Evolutionary conservation across 331 rosid species (phyloP).

Genomic region (Dryas integrifolia): DNA sequence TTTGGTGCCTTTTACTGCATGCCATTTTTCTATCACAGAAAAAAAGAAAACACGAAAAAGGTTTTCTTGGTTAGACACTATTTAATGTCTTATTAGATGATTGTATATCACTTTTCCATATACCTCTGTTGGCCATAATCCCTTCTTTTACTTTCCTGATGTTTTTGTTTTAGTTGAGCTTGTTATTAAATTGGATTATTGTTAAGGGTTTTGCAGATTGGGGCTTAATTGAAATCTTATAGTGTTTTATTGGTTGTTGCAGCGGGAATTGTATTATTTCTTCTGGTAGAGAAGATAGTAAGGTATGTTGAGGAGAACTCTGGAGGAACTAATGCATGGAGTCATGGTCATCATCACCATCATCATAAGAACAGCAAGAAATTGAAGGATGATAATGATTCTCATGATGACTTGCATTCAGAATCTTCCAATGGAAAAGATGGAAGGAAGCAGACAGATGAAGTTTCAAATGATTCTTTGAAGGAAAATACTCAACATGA

Average conservation of each 20-base stretch:
- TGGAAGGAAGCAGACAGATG: constrained; percentile 30
- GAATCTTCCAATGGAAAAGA: constrained; percentile 29
- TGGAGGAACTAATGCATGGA: constrained; percentile 58
- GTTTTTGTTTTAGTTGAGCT: not conserved
- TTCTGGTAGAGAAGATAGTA: constrained; percentile 87
- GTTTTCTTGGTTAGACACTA: not conserved
- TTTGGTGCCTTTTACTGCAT: not conserved
- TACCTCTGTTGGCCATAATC: not conserved
- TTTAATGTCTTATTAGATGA: too few relatives aligned
- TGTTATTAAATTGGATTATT: not conserved
- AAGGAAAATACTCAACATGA: constrained; percentile 42
- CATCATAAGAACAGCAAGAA: constrained; percentile 57
- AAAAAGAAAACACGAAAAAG: not conserved
- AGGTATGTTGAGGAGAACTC: constrained; percentile 89
- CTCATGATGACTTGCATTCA: constrained; percentile 36
- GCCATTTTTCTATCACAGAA: not conserved
- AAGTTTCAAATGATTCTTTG: constrained; percentile 28
- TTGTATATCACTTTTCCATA: not conserved
- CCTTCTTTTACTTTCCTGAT: not conserved
- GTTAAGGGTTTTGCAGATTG: constrained; percentile 6
- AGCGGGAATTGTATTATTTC: constrained; percentile 94
- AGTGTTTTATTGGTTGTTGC: constrained; percentile 32
- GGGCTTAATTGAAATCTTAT: constrained; percentile 24
- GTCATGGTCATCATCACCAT: constrained; percentile 80
- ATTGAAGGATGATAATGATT: constrained; percentile 55